Percentiles rank a stretch among this genome's conserved stretches.
Evolutionary conservation across 371 early-diverging fungal genomes (phyloP).

Genomic region (Haplosporangium sp.): DNA sequence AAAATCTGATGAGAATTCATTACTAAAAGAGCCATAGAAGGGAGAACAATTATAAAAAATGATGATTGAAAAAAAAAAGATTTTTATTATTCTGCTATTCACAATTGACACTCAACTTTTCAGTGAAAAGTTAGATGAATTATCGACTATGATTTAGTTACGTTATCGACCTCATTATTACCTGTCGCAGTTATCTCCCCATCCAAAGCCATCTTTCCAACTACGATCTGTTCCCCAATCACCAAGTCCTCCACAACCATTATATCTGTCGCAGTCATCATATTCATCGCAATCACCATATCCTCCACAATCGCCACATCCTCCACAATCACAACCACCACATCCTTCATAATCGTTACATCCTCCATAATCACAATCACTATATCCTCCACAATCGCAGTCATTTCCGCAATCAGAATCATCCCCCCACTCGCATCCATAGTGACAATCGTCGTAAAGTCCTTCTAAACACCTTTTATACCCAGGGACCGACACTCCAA

Average conservation of each 20-base stretch:
- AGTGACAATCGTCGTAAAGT: not conserved
- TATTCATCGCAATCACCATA: not conserved
- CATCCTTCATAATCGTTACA: not conserved
- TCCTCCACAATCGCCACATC: not conserved
- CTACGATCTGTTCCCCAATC: not conserved
- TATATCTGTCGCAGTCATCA: no score
- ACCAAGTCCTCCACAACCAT: not conserved
- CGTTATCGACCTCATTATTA: no score
- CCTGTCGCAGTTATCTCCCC: not conserved
- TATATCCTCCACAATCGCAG: conserved; percentile 8
- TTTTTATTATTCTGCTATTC: no score
- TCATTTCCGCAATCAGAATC: not conserved
- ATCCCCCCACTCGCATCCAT: not conserved
- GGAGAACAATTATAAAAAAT: not conserved
- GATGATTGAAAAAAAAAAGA: no score
- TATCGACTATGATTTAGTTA: no score
- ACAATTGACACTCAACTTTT: no score
- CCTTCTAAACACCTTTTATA: not conserved
- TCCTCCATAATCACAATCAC: not conserved
- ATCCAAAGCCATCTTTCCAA: not conserved
- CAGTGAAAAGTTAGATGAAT: no score
- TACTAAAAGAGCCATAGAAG: not conserved
- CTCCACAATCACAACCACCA: not conserved
- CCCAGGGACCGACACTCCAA: conserved; percentile 25
- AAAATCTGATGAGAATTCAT: not conserved